Conservation (phyloP, 2,329 filamentous ascomycete genomes). For the Sclerotinia minor region DNA sequence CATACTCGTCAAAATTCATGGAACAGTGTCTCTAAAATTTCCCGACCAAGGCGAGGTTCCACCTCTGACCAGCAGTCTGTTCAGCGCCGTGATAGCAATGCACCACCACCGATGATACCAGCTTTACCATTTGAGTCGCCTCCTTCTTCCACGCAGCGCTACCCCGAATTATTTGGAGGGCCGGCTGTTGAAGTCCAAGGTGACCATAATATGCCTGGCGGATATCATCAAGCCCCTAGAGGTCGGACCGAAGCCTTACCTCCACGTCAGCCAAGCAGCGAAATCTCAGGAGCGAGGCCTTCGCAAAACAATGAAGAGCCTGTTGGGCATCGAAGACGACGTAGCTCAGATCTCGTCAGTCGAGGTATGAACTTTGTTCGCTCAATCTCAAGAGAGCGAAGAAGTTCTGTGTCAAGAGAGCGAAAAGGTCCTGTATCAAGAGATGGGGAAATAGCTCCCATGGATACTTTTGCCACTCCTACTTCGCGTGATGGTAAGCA, state of each 20-base stretch:
- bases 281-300: conserved; percentile 43
- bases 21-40: not conserved
- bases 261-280: conserved; percentile 46
- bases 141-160: conserved; percentile 53
- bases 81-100: not conserved
- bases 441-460: not conserved
- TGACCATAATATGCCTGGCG: conserved; percentile 34
- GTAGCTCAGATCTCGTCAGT: conserved; percentile 52
- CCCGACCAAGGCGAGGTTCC: conserved; percentile 9
- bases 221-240: conserved; percentile 38
- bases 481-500: conserved; percentile 37
- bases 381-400: conserved; percentile 36
- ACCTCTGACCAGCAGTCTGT: conserved; percentile 1
- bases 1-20: conserved; percentile 5
- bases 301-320: conserved; percentile 13
- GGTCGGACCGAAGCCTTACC: conserved; percentile 42
- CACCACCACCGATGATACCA: conserved; percentile 16
- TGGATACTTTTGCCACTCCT: not conserved
- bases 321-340: conserved; percentile 27
- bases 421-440: conserved; percentile 31
- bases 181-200: conserved; percentile 32
- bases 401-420: conserved; percentile 31
- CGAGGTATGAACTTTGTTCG: conserved; percentile 49
- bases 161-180: conserved; percentile 50
- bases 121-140: conserved; percentile 46